phyloP scores from a whole-genome alignment of 1,284 basidiomycete genomes.

The Pseudozyma hubeiensis region DNA sequence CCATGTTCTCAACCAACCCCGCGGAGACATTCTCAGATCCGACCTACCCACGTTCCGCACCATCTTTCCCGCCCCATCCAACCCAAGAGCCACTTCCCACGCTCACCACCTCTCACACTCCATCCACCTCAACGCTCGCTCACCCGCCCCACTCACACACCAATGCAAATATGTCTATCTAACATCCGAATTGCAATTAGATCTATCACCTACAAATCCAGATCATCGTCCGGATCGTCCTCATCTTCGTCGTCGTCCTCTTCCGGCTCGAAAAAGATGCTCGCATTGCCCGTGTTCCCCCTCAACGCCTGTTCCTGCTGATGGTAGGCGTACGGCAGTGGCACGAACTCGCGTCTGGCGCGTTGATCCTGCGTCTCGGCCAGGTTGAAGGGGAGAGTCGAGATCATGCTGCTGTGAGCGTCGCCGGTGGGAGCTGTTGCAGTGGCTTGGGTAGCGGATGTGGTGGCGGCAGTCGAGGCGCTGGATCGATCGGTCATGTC shows the following conservation, averaged over 20 bases:
- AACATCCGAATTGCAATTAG: too few relatives aligned
- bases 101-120: too few relatives aligned
- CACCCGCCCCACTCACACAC: too few relatives aligned
- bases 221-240: constrained; percentile 65
- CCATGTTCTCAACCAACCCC: too few relatives aligned
- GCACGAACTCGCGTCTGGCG: constrained; percentile 51
- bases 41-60: too few relatives aligned
- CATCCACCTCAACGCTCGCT: too few relatives aligned
- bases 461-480: neutral
- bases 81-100: too few relatives aligned
- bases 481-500: constrained; percentile 32
- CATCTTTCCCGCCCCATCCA: too few relatives aligned
- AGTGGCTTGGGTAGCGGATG: neutral
- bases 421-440: constrained; percentile 6
- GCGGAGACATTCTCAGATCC: too few relatives aligned
- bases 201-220: constrained; percentile 49
- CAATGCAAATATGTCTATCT: too few relatives aligned
- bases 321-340: constrained; percentile 59
- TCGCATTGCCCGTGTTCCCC: constrained; percentile 55
- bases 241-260: constrained; percentile 65
- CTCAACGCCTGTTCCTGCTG: constrained; percentile 30
- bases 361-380: constrained; percentile 53
- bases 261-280: constrained; percentile 65
- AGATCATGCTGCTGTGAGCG: constrained; percentile 40
- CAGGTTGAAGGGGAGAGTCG: constrained; percentile 57